These are phyloP conservation scores for Erodium texanum DNA, from an alignment of 441 rosid species.

Conservation along the genomic window DNA sequence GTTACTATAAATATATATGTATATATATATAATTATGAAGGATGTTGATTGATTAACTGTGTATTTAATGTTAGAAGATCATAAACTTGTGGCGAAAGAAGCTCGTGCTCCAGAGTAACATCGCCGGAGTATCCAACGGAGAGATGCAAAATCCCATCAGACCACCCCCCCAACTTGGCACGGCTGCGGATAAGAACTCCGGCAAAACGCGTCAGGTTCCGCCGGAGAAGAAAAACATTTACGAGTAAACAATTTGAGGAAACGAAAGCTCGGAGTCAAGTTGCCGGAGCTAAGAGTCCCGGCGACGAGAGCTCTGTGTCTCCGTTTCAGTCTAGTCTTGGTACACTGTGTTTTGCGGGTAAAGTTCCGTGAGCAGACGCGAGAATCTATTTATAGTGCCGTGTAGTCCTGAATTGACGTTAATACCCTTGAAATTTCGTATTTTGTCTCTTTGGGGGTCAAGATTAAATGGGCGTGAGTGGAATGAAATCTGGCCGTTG, in stretches of 20 bases:
- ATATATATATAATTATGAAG: background rate
- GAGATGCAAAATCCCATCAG: constrained; percentile 85
- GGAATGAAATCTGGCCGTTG: too few relatives aligned
- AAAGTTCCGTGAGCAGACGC: background rate
- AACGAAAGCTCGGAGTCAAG: background rate
- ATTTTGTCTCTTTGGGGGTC: too few relatives aligned
- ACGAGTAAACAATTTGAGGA: too few relatives aligned
- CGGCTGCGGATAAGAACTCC: too few relatives aligned
- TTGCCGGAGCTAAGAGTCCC: background rate
- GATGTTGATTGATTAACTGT: background rate
- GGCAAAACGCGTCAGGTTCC: too few relatives aligned
- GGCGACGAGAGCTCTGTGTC: background rate
- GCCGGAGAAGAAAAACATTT: too few relatives aligned
- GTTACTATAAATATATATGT: background rate
- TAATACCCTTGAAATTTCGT: background rate
- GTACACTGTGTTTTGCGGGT: background rate
- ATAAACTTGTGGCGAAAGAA: constrained; percentile 95
- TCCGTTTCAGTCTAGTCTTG: background rate
- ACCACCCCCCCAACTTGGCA: background rate
- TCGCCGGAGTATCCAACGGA: constrained; percentile 74
- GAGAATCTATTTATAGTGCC: background rate
- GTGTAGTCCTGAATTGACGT: background rate
- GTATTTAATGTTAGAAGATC: constrained; percentile 39
- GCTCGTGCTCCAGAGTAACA: constrained; percentile 91
- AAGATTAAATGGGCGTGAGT: too few relatives aligned